Evolutionary conservation across 257 asterid genomes (phyloP).

Genomic region (Apocynum venetum): DNA sequence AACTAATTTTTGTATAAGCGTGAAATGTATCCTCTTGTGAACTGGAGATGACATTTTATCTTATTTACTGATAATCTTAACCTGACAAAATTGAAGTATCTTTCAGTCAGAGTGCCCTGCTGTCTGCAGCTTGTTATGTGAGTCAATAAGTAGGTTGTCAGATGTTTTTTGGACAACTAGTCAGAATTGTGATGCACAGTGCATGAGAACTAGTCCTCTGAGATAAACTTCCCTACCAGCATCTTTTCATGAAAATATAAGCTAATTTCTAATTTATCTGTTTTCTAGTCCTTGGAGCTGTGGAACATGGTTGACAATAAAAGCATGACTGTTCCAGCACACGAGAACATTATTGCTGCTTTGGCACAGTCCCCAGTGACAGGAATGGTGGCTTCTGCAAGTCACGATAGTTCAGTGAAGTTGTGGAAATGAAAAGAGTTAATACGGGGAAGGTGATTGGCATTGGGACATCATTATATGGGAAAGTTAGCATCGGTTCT

Average conservation of each 20-base stretch:
- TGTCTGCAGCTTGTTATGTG: neutral
- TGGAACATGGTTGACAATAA: slow-evolving; percentile 92
- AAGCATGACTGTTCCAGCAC: slow-evolving; percentile 83
- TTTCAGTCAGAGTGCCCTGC: neutral
- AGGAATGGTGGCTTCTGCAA: slow-evolving; percentile 92
- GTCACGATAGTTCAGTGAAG: slow-evolving; percentile 92
- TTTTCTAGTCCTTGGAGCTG: slow-evolving; percentile 73
- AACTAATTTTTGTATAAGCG: neutral
- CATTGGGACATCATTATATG: neutral
- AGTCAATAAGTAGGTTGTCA: neutral
- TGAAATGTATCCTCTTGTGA: neutral
- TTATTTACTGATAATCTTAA: neutral
- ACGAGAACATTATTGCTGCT: slow-evolving; percentile 70
- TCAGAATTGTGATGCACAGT: neutral
- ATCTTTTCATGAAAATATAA: neutral
- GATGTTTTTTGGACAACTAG: neutral
- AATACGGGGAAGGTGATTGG: neutral
- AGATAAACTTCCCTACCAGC: neutral
- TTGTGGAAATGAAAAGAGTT: slow-evolving; percentile 61
- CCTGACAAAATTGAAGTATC: neutral
- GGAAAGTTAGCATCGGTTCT: neutral
- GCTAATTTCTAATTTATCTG: neutral
- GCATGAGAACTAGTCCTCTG: neutral
- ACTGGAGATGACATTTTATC: neutral
- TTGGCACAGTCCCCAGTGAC: slow-evolving; percentile 80